Evolutionary conservation across 2,329 filamentous ascomycete genomes (phyloP).

Genomic region (Byssoonygena ceratinophila): DNA sequence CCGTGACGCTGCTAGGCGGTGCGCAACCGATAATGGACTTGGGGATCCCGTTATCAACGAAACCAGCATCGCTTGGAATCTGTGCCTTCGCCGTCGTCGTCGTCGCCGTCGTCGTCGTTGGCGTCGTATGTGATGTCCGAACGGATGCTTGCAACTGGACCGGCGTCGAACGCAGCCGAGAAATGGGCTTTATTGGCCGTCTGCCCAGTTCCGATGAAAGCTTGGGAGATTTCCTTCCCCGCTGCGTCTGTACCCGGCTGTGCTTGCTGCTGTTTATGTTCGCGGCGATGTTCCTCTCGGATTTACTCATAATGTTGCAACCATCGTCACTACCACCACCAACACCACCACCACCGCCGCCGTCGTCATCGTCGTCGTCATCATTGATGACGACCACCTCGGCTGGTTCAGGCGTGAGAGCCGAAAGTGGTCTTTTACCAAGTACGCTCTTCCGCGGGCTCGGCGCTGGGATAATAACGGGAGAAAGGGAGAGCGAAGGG

Average conservation of each 20-base stretch:
- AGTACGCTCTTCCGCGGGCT: slow-evolving; percentile 29
- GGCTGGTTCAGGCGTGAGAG: slow-evolving; percentile 29
- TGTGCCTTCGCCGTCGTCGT: too few relatives aligned
- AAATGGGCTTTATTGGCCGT: not conserved
- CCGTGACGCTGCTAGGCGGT: not conserved
- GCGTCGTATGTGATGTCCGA: not conserved
- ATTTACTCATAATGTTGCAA: slow-evolving; percentile 24
- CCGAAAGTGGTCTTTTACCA: slow-evolving; percentile 37
- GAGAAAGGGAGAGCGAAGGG: slow-evolving; percentile 32
- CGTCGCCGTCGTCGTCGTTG: too few relatives aligned
- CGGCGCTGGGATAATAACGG: slow-evolving; percentile 27
- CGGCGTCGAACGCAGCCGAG: not conserved
- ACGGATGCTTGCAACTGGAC: not conserved
- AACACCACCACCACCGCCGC: too few relatives aligned
- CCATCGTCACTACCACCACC: slow-evolving; percentile 21
- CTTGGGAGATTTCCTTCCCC: slow-evolving; percentile 13
- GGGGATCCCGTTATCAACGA: not conserved
- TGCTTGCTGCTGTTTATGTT: slow-evolving; percentile 19
- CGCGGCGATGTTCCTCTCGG: slow-evolving; percentile 35
- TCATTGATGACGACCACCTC: slow-evolving; percentile 25
- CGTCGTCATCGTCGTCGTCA: slow-evolving; percentile 21
- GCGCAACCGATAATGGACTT: not conserved
- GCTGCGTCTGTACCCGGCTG: not conserved
- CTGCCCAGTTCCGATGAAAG: slow-evolving; percentile 3
- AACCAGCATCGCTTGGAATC: not conserved